Percentiles rank a stretch among this genome's conserved stretches.
phyloP scores from a whole-genome alignment of 495 filamentous ascomycete genomes.

The Hypoxylon trugodes region DNA sequence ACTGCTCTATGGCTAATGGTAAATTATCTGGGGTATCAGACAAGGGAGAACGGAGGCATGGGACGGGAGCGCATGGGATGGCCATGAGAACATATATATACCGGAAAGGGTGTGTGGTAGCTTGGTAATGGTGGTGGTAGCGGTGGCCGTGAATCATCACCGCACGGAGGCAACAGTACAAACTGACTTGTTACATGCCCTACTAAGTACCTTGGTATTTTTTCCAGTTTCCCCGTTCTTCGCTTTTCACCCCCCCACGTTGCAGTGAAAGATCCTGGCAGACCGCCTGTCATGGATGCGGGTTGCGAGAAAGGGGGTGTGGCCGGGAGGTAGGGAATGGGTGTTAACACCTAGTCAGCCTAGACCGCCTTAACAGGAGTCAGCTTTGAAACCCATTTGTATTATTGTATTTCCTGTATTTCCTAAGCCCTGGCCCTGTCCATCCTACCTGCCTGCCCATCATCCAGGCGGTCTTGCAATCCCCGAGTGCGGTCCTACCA shows the following conservation, averaged over 20 bases:
- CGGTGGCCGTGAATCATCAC: slow-evolving; percentile 43
- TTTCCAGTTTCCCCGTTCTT: slow-evolving; percentile 38
- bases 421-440: slow-evolving; percentile 16
- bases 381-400: slow-evolving; percentile 38
- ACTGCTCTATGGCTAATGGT: slow-evolving; percentile 38
- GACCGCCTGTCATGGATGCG: slow-evolving; percentile 48
- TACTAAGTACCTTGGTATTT: no score
- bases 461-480: slow-evolving; percentile 16
- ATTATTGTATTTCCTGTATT: no score
- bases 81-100: slow-evolving; percentile 44
- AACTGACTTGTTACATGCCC: slow-evolving; percentile 38
- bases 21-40: slow-evolving; percentile 34
- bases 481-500: slow-evolving; percentile 30
- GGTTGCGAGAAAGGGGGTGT: slow-evolving; percentile 34
- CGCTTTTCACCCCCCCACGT: slow-evolving; percentile 44
- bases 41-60: slow-evolving; percentile 31
- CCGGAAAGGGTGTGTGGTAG: slow-evolving; percentile 14
- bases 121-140: not conserved
- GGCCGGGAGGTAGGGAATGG: slow-evolving; percentile 34
- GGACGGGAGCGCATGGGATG: slow-evolving; percentile 38
- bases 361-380: slow-evolving; percentile 40
- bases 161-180: slow-evolving; percentile 42
- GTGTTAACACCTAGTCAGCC: slow-evolving; percentile 39
- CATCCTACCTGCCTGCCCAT: not conserved
- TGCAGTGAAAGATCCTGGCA: slow-evolving; percentile 44